These are phyloP conservation scores for Stagonosporopsis chrysanthemi DNA, from an alignment of 2,329 filamentous ascomycete species.

Conservation along the genomic window DNA sequence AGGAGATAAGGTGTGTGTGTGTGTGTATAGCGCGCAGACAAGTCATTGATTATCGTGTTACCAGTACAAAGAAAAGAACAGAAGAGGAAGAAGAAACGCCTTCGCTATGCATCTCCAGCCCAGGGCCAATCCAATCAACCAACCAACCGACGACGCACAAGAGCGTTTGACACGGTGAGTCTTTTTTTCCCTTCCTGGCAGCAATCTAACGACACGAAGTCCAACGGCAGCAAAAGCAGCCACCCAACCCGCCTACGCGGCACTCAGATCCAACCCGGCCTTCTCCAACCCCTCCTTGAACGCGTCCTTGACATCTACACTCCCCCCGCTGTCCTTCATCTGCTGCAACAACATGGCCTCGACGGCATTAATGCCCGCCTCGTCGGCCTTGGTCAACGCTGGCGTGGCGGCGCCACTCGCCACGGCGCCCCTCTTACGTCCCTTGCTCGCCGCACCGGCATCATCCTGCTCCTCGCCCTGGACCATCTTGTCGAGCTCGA, in stretches of 20 bases:
- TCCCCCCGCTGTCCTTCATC: slow-evolving; percentile 22
- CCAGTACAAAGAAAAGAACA: no score
- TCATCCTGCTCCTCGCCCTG: slow-evolving; percentile 65
- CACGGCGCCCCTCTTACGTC: slow-evolving; percentile 24
- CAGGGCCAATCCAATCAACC: no score
- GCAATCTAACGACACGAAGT: no score
- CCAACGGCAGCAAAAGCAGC: no score
- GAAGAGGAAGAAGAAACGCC: no score
- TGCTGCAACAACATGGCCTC: slow-evolving; percentile 53
- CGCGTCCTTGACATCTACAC: slow-evolving; percentile 50
- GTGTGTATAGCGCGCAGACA: no score
- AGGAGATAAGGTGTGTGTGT: no score
- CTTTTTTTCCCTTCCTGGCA: no score
- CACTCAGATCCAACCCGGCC: slow-evolving; percentile 51
- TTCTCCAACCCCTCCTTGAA: slow-evolving; percentile 53
- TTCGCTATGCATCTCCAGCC: no score
- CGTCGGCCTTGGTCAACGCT: slow-evolving; percentile 47
- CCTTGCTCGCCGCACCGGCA: slow-evolving; percentile 8
- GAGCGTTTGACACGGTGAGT: no score
- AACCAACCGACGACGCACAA: no score
- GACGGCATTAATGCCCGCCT: slow-evolving; percentile 44
- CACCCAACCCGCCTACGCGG: slow-evolving; percentile 15
- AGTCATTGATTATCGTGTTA: no score
- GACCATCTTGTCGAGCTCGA: slow-evolving; percentile 82
- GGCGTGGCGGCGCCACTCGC: slow-evolving; percentile 19